Percentiles rank a stretch among this genome's conserved stretches.
Conservation (phyloP, 2,329 filamentous ascomycete species). For the Alternaria arborescens region DNA sequence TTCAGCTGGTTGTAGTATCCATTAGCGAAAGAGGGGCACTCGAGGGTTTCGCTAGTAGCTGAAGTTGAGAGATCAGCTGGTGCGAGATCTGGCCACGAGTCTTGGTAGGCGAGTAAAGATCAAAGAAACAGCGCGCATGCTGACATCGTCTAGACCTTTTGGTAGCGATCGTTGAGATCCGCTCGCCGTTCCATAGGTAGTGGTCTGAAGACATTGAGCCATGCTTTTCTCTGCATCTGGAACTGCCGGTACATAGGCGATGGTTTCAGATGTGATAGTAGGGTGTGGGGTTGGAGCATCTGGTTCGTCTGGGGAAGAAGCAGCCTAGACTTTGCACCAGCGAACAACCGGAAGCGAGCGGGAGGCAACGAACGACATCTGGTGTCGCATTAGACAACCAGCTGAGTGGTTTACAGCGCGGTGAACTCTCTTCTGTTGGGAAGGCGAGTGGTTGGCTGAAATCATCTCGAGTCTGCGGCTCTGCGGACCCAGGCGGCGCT, state of each 20-base stretch:
- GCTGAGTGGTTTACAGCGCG: constrained; percentile 17
- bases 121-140: background rate
- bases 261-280: constrained; percentile 22
- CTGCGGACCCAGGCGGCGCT: constrained; percentile 17
- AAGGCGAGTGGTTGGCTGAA: constrained; percentile 15
- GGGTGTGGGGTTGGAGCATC: constrained; percentile 20
- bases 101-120: background rate
- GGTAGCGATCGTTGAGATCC: background rate
- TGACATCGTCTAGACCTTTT: background rate
- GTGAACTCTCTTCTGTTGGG: constrained; percentile 22
- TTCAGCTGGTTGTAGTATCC: constrained; percentile 4
- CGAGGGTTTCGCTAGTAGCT: background rate
- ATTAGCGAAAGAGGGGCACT: constrained; percentile 10
- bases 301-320: constrained; percentile 27
- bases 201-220: background rate
- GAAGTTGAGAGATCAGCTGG: background rate
- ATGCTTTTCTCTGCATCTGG: constrained; percentile 16
- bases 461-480: constrained; percentile 14
- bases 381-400: constrained; percentile 1
- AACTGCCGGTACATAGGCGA: constrained; percentile 14
- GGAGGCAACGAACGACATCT: constrained; percentile 18
- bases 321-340: constrained; percentile 11
- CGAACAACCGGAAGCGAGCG: constrained; percentile 17
- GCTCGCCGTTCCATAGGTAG: background rate
- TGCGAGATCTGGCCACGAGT: background rate